Evolutionary conservation across 2,329 filamentous ascomycete genomes (phyloP).

Genomic region (Lasiodiplodia theobromae): DNA sequence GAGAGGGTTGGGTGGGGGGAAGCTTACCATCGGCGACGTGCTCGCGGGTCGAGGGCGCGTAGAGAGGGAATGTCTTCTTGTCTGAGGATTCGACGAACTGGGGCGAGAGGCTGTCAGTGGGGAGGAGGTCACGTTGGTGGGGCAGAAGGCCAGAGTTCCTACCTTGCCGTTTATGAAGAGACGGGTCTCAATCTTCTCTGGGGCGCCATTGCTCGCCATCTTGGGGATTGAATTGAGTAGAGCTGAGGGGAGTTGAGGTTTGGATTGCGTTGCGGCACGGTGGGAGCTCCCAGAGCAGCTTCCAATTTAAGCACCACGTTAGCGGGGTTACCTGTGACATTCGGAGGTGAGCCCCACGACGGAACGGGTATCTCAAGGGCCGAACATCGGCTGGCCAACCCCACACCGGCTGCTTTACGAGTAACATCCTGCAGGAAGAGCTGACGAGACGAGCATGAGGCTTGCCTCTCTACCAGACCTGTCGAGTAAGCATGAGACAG

Average conservation of each 20-base stretch:
- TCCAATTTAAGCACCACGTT: neutral
- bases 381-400: neutral
- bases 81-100: constrained; percentile 41
- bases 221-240: neutral
- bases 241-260: neutral
- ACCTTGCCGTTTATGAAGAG: constrained; percentile 29
- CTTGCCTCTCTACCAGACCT: no score
- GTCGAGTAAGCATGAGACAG: no score
- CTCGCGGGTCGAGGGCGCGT: constrained; percentile 40
- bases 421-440: no score
- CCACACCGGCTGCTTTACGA: no score
- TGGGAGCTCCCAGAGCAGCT: neutral
- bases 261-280: neutral
- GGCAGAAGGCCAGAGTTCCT: accelerated
- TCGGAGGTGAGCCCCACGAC: no score
- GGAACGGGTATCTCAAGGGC: neutral
- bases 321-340: neutral
- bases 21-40: constrained; percentile 39
- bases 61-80: constrained; percentile 39
- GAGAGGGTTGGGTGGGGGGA: neutral
- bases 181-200: constrained; percentile 18
- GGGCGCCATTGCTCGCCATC: constrained; percentile 6
- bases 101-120: constrained; percentile 32
- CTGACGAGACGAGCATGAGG: no score
- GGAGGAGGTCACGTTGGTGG: no score